phyloP scores from a whole-genome alignment of 31 red algal species.

The Odonthalia washingtoniensis region DNA sequence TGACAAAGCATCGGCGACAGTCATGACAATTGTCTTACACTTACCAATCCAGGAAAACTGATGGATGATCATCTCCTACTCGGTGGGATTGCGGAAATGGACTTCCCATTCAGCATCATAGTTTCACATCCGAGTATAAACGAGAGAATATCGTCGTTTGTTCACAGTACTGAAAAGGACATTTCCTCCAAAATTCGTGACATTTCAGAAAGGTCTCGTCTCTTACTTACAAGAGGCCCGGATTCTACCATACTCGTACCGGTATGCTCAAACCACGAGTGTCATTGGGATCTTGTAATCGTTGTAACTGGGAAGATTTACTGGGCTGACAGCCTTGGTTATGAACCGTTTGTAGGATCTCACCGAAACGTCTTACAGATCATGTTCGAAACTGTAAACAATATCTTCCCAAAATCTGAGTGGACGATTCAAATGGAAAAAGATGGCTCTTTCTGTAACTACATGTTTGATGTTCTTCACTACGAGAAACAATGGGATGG shows the following conservation, averaged over 20 bases:
- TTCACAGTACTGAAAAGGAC: background rate
- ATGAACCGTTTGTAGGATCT: background rate
- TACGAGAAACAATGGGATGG: constrained; percentile 43
- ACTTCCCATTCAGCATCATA: background rate
- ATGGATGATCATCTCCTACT: background rate
- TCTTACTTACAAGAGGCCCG: background rate
- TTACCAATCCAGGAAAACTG: background rate
- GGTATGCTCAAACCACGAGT: background rate
- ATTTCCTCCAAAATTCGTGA: background rate
- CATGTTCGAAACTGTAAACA: background rate
- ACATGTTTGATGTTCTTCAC: constrained; percentile 30
- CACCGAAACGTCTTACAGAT: background rate
- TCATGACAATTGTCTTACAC: background rate
- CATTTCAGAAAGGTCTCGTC: background rate
- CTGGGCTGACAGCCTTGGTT: constrained; percentile 21
- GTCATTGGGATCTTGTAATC: constrained; percentile 1
- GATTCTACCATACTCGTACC: background rate
- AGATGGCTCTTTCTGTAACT: constrained; percentile 5
- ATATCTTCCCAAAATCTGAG: background rate
- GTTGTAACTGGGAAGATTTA: background rate
- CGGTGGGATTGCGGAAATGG: background rate
- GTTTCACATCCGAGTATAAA: background rate
- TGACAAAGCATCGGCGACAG: background rate
- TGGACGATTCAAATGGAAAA: background rate
- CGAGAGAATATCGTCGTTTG: background rate